A percentile compares a stretch with the other conserved stretches of the same genome.
Evolutionary conservation across 495 filamentous ascomycete species (phyloP).

Genomic region (Elaphomyces granulatus): DNA sequence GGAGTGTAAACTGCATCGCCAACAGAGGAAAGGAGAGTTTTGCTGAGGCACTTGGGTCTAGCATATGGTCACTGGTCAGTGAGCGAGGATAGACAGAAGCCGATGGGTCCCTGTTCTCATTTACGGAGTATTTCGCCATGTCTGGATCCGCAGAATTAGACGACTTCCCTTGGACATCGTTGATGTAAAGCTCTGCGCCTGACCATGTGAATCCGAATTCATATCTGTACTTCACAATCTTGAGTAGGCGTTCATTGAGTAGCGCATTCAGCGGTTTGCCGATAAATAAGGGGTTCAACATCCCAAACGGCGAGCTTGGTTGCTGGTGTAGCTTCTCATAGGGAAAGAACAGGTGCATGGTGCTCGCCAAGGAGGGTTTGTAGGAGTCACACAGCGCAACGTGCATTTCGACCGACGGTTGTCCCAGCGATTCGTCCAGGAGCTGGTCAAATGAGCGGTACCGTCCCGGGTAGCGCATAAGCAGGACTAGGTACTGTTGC

Average conservation of each 20-base stretch:
- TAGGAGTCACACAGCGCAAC: conserved; percentile 35
- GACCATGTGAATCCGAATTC: conserved; percentile 47
- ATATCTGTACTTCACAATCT: conserved; percentile 46
- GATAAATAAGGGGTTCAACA: conserved; percentile 47
- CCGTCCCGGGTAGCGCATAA: conserved; percentile 48
- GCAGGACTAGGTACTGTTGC: conserved; percentile 58
- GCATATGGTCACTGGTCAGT: conserved; percentile 39
- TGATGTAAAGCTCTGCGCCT: conserved; percentile 48
- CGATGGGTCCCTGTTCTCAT: conserved; percentile 15
- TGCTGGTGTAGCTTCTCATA: conserved; percentile 9
- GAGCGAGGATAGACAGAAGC: conserved; percentile 13
- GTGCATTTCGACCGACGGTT: conserved; percentile 29
- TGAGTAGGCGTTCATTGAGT: conserved; percentile 50
- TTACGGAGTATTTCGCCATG: conserved; percentile 5
- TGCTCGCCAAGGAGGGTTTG: conserved; percentile 28
- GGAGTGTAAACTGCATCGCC: conserved; percentile 67
- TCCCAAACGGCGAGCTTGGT: conserved; percentile 6
- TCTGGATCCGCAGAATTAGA: conserved; percentile 1
- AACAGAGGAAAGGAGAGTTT: conserved; percentile 51
- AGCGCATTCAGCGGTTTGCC: conserved; percentile 57
- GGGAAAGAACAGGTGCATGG: conserved; percentile 37
- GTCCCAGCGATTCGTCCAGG: too few relatives aligned
- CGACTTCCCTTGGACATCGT: conserved; percentile 26
- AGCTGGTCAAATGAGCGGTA: too few relatives aligned
- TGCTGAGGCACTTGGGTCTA: conserved; percentile 6